Base-by-base conservation (phyloP, 2,329 filamentous ascomycete genomes). In the Neurospora sp. region DNA sequence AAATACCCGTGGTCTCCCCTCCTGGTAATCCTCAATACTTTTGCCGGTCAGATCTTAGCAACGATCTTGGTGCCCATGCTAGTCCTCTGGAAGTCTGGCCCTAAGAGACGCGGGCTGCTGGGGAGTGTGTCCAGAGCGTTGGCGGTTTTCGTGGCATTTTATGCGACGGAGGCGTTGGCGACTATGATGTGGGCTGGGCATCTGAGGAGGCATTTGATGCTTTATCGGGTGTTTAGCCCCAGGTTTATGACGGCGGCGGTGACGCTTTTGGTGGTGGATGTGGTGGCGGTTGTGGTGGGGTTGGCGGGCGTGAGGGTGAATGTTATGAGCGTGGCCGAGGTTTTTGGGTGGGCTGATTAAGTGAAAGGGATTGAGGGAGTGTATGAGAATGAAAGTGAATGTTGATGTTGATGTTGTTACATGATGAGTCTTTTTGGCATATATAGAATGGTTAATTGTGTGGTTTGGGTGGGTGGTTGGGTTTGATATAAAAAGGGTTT, bases 181-280 rank as follows among this genome's bases (percentile, higher is more conserved):
- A 97, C 94, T 4, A 96, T 96, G 75, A 88, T 91, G 79, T 97
- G 95, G 91, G 92, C 95, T 0, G 94, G 92, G 1, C 90, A 93
- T 82, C 81, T 99, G 76, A 86, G 96, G 69, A 86, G 96, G 68
- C 96, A 99, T 82, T 85, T 99, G 73, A 99, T 99, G 96, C 86
- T 99, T 38, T 99, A 96, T 81, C 87, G 96, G 57, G 93, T 99
- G 62, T 99, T 99, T 77, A 90, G 87, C 81, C 96, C 96, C 66
- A 83, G 95, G 37, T 99, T 95, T 82, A 92, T 99, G 91, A 86
- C 92, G 78, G 93, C 91, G 0, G 90, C 89, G 0, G 81, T 86
- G 3, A 86, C 91, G 67, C 78, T 98, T 70, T 76, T 95, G 17
- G 84, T 94, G 36, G 89, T 97, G 10, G 95, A 98, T 77, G 73